phyloP scores from a whole-genome alignment of 108 stramenopile species.

The Discostella stelligeroides region DNA sequence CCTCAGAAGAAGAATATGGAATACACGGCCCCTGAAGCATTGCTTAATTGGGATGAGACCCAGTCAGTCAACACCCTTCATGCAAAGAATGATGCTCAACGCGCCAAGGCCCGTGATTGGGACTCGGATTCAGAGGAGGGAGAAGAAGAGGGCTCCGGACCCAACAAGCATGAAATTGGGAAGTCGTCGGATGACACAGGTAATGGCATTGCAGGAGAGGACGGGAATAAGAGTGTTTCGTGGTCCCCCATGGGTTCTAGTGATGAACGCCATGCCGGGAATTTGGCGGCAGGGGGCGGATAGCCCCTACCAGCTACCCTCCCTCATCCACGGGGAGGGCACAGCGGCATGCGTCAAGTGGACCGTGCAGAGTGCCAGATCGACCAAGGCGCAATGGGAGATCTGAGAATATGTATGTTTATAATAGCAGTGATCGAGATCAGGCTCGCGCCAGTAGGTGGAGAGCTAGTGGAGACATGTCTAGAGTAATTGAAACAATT shows the following conservation, averaged over 20 bases:
- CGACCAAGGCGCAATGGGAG: constrained; percentile 1
- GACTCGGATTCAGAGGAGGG: no score
- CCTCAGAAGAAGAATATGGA: not conserved
- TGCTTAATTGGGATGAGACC: not conserved
- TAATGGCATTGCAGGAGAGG: no score
- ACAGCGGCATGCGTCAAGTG: not conserved
- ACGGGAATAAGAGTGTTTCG: not conserved
- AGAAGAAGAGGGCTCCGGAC: no score
- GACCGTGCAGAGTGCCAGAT: not conserved
- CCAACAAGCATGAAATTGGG: no score
- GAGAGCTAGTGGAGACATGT: not conserved
- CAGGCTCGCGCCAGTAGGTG: not conserved
- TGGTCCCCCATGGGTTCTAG: no score
- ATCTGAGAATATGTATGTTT: no score
- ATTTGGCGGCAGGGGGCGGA: constrained; percentile 10
- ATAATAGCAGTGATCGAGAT: no score
- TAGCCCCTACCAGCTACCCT: not conserved
- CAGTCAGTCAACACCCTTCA: not conserved
- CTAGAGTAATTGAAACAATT: not conserved
- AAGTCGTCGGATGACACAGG: no score
- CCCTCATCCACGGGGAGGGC: constrained; percentile 4
- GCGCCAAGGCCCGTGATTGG: not conserved
- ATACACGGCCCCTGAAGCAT: not conserved
- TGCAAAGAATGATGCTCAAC: not conserved
- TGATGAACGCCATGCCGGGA: no score